Percentiles rank a stretch among this genome's conserved stretches.
phyloP scores from a whole-genome alignment of 2,329 filamentous ascomycete genomes.

The Trichoderma sp. region DNA sequence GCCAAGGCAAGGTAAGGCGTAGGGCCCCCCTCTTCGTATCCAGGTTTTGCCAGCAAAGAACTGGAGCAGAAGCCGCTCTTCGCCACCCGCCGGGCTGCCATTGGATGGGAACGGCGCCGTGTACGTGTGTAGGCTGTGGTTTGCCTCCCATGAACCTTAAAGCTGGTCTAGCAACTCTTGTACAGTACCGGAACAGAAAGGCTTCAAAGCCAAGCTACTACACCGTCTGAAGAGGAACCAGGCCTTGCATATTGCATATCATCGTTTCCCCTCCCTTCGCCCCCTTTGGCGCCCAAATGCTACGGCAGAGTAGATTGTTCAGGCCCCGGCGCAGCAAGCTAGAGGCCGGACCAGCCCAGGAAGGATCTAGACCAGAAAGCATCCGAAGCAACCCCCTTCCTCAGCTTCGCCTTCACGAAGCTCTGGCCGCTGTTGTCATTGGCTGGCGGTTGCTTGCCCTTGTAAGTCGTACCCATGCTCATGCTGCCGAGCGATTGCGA shows the following conservation, averaged over 20 bases:
- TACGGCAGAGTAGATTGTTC: conserved; percentile 7
- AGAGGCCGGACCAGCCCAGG: conserved; percentile 7
- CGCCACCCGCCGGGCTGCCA: conserved; percentile 12
- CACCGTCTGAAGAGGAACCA: neutral
- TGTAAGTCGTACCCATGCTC: conserved; percentile 1
- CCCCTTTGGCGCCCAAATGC: conserved; percentile 13
- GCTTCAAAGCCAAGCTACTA: neutral
- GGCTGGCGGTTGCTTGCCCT: neutral
- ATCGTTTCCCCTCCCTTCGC: neutral
- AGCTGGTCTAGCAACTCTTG: neutral
- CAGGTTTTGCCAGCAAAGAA: conserved; percentile 10
- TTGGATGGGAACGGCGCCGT: neutral
- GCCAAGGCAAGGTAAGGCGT: neutral
- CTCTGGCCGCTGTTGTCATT: neutral
- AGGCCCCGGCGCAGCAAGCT: conserved; percentile 14
- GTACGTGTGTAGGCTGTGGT: neutral
- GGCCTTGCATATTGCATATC: neutral
- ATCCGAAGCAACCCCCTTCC: conserved; percentile 6
- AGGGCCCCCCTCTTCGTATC: conserved; percentile 5
- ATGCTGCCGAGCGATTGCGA: conserved; percentile 9
- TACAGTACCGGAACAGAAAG: neutral
- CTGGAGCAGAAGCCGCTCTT: neutral
- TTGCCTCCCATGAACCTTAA: conserved; percentile 16
- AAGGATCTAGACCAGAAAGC: conserved; percentile 10
- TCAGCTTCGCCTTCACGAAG: conserved; percentile 13